Percentiles rank a stretch among this genome's conserved stretches.
Evolutionary conservation across 768 basidiomycete species (phyloP).

Genomic region (Pleurotus sapidus): DNA sequence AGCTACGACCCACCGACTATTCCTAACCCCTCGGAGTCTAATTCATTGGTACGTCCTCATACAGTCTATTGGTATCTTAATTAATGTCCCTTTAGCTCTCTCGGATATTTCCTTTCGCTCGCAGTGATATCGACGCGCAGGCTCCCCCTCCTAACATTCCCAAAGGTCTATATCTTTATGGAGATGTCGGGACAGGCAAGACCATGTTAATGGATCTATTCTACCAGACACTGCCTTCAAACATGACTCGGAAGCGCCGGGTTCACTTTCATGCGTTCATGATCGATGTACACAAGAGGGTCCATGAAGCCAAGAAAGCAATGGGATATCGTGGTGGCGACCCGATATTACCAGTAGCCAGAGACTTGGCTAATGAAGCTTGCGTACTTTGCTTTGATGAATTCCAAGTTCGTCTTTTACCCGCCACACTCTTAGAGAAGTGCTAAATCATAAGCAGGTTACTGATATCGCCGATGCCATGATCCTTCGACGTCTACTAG

Average conservation of each 20-base stretch:
- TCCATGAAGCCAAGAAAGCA: slow-evolving; percentile 77
- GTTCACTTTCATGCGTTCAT: slow-evolving; percentile 99
- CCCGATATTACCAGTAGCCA: slow-evolving; percentile 82
- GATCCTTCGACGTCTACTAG: slow-evolving; percentile 90
- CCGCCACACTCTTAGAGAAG: no score
- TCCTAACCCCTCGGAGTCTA: slow-evolving; percentile 36
- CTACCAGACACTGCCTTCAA: slow-evolving; percentile 74
- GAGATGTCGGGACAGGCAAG: slow-evolving; percentile 97
- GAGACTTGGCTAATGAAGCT: slow-evolving; percentile 82
- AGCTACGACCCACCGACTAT: slow-evolving; percentile 70
- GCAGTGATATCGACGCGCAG: slow-evolving; percentile 29
- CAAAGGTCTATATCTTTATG: slow-evolving; percentile 92
- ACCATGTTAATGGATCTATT: slow-evolving; percentile 99
- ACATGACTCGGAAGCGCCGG: slow-evolving; percentile 70
- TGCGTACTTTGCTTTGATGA: slow-evolving; percentile 94
- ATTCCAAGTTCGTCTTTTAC: slow-evolving; percentile 70
- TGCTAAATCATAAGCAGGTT: slow-evolving; percentile 44
- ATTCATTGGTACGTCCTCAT: slow-evolving; percentile 33
- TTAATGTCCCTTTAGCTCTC: slow-evolving; percentile 35
- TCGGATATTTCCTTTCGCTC: slow-evolving; percentile 35
- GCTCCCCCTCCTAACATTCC: slow-evolving; percentile 53
- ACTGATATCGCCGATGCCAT: slow-evolving; percentile 98
- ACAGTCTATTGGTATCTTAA: slow-evolving; percentile 24
- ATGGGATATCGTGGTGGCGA: slow-evolving; percentile 73
- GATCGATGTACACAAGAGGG: slow-evolving; percentile 95